Conservation (phyloP, 2,329 filamentous ascomycete species). For the Talaromyces sp. region DNA sequence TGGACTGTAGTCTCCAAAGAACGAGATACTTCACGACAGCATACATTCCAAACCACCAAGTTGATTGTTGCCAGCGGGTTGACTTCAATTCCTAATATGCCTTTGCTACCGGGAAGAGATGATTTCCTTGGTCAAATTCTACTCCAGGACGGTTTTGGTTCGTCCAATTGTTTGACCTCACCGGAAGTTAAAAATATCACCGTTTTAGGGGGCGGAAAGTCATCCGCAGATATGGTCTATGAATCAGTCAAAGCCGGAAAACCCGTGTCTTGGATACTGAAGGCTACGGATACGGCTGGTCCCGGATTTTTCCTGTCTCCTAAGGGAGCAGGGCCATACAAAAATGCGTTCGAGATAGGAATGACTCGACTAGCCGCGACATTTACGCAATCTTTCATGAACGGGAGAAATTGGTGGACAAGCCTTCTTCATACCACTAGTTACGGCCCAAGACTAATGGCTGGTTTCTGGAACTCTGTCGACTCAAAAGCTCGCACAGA, state of each 20-base stretch:
- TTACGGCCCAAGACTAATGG: neutral
- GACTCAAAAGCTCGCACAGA: slow-evolving; percentile 10
- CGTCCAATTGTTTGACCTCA: slow-evolving; percentile 10
- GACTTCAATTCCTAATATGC: slow-evolving; percentile 12
- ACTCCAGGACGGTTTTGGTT: slow-evolving; percentile 14
- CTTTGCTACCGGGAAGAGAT: slow-evolving; percentile 10
- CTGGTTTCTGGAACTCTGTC: slow-evolving; percentile 11
- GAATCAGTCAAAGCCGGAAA: slow-evolving; percentile 14
- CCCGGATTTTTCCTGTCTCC: slow-evolving; percentile 15
- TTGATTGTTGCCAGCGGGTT: slow-evolving; percentile 14
- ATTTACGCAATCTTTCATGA: slow-evolving; percentile 14
- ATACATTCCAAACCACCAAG: slow-evolving; percentile 9
- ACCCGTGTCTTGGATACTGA: slow-evolving; percentile 10
- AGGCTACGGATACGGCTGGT: slow-evolving; percentile 13
- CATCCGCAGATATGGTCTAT: slow-evolving; percentile 15
- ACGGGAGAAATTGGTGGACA: slow-evolving; percentile 14
- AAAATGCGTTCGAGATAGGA: slow-evolving; percentile 16
- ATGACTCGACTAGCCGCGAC: slow-evolving; percentile 15
- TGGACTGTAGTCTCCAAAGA: slow-evolving; percentile 13
- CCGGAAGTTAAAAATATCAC: slow-evolving; percentile 8
- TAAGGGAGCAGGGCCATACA: slow-evolving; percentile 12
- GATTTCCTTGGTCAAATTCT: slow-evolving; percentile 8
- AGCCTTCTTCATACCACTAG: slow-evolving; percentile 8
- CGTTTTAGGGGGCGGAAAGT: slow-evolving; percentile 13
- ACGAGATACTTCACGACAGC: neutral